Conservation (phyloP, 495 filamentous ascomycete species). For the Penicillium cinerascens region DNA sequence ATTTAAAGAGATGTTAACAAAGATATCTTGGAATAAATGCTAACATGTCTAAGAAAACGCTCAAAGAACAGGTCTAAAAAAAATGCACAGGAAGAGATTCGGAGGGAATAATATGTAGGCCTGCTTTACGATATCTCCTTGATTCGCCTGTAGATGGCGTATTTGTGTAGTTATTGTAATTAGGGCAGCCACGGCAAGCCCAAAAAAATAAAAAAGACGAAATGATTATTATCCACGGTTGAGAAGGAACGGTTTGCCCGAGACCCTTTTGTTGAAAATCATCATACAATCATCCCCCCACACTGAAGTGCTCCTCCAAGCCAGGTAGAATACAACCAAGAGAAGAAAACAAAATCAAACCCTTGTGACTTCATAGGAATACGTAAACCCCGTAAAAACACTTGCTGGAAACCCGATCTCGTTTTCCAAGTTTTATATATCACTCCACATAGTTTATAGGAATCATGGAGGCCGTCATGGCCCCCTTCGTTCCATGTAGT, state of each 20-base stretch:
- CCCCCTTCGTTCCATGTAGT: constrained; percentile 29
- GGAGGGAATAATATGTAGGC: no score
- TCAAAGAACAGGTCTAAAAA: no score
- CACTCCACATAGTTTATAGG: background rate
- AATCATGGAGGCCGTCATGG: constrained; percentile 11
- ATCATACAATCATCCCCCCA: background rate
- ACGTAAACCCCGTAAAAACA: background rate
- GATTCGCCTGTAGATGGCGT: background rate
- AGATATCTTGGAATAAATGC: no score
- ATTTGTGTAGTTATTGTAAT: background rate
- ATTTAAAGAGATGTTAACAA: no score
- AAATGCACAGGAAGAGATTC: no score
- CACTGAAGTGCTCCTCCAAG: background rate
- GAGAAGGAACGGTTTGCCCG: background rate
- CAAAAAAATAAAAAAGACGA: background rate
- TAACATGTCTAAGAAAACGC: no score
- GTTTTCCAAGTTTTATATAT: background rate
- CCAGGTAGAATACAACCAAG: constrained; percentile 7
- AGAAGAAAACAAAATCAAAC: constrained; percentile 3
- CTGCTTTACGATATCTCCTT: no score
- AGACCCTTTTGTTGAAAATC: background rate
- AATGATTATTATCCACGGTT: background rate
- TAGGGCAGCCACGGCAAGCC: background rate
- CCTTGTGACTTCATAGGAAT: background rate
- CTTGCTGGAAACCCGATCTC: background rate